phyloP scores from a whole-genome alignment of 208 protist species.

The Crithidia expoeki region DNA sequence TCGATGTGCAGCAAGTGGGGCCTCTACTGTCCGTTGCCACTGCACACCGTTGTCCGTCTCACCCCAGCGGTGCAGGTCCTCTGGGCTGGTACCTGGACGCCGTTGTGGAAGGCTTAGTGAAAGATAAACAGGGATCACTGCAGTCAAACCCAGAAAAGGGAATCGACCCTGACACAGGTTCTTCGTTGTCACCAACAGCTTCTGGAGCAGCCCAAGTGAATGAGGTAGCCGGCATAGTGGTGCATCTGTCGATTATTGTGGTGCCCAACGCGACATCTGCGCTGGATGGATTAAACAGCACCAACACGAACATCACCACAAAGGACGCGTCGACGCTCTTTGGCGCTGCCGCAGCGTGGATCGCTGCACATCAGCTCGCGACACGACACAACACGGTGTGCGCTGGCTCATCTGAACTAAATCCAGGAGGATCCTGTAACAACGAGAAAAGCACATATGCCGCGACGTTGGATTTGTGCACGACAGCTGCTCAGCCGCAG shows the following conservation, averaged over 20 bases:
- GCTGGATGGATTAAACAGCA: conserved; percentile 20
- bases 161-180: too few species aligned
- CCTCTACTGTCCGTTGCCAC: conserved; percentile 26
- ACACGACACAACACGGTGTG: too few species aligned
- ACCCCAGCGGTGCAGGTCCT: conserved; percentile 30
- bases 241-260: conserved; percentile 23
- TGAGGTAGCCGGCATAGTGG: background rate
- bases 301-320: conserved; percentile 16
- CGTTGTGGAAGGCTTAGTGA: conserved; percentile 11
- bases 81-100: conserved; percentile 35
- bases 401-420: background rate
- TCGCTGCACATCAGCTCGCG: conserved; percentile 3
- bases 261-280: conserved; percentile 17
- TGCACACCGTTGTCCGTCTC: conserved; percentile 18
- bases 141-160: background rate
- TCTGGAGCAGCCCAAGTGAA: background rate
- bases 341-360: conserved; percentile 21
- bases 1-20: conserved; percentile 35
- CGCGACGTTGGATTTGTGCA: conserved; percentile 25
- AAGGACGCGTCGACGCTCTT: conserved; percentile 26
- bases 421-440: too few species aligned
- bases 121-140: background rate
- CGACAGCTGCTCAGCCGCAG: conserved; percentile 18
- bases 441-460: too few species aligned
- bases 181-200: too few species aligned